These are phyloP conservation scores for Zelonia costaricensis DNA, from an alignment of 208 protist species.

Conservation along the genomic window DNA sequence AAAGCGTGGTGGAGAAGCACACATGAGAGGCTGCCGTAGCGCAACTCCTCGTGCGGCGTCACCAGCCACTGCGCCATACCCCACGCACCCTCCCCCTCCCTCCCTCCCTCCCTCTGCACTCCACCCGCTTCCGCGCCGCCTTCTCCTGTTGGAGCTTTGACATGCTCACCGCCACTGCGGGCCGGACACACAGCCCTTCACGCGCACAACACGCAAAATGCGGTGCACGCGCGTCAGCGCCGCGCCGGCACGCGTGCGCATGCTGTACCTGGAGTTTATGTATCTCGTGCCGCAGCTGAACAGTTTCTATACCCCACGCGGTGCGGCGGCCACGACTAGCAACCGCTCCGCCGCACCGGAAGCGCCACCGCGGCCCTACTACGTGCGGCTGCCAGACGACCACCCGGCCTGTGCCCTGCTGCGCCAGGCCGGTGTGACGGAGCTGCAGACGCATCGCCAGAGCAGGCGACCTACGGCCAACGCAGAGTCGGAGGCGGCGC, in stretches of 20 bases:
- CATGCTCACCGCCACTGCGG: too few species aligned
- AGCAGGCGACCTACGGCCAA: neutral
- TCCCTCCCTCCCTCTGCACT: too few species aligned
- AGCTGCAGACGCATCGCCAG: conserved; percentile 3
- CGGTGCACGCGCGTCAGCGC: neutral
- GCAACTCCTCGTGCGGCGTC: too few species aligned
- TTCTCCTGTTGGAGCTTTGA: too few species aligned
- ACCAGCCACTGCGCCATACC: too few species aligned
- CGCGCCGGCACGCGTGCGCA: conserved; percentile 44
- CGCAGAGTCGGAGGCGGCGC: neutral
- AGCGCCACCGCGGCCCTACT: neutral
- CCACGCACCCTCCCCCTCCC: too few species aligned
- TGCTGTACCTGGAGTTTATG: conserved; percentile 77
- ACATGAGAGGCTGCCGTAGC: too few species aligned
- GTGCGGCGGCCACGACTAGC: neutral
- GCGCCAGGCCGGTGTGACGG: neutral
- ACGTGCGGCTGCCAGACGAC: conserved; percentile 7
- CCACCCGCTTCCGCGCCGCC: too few species aligned
- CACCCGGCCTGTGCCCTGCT: conserved; percentile 12
- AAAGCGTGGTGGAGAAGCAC: too few species aligned
- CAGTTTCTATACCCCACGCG: conserved; percentile 16
- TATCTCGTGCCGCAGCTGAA: conserved; percentile 44
- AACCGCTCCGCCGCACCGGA: neutral
- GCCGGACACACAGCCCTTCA: too few species aligned
- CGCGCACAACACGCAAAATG: too few species aligned